These are phyloP conservation scores for Backusella macrospora DNA, from an alignment of 192 early-diverging fungal genomes.

Conservation along the genomic window DNA sequence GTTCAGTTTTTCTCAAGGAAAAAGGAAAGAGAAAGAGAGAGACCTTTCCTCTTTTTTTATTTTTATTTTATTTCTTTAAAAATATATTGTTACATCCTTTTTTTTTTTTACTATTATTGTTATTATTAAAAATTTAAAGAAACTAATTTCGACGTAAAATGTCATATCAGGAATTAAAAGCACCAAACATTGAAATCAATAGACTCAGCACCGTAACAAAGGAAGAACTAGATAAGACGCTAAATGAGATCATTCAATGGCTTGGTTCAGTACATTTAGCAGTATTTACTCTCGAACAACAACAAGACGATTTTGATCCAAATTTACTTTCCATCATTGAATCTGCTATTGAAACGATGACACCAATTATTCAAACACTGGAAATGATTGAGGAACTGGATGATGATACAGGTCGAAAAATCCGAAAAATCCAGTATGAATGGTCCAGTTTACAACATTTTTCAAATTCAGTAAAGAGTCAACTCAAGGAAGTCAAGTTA, in stretches of 20 bases:
- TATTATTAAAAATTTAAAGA: background rate
- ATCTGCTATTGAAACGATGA: constrained; percentile 46
- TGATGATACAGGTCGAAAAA: background rate
- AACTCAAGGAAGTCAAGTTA: constrained; percentile 42
- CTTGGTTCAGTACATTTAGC: constrained; percentile 55
- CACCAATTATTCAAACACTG: constrained; percentile 50
- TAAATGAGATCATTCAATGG: constrained; percentile 43
- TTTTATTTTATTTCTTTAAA: background rate
- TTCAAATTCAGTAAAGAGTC: constrained; percentile 54
- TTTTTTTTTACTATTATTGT: background rate
- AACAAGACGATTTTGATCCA: constrained; percentile 42
- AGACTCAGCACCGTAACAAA: background rate
- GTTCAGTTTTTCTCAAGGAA: constrained; percentile 12
- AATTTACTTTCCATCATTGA: constrained; percentile 42
- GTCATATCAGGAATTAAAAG: background rate
- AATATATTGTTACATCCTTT: background rate
- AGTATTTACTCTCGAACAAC: constrained; percentile 54
- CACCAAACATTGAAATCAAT: background rate
- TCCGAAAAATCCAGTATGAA: constrained; percentile 50
- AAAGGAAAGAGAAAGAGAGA: constrained; percentile 8
- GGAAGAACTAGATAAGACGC: background rate
- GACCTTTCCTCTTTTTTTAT: background rate
- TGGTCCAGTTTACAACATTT: constrained; percentile 59
- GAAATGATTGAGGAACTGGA: constrained; percentile 20
- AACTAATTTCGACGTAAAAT: constrained; percentile 6